Conservation (phyloP, 495 filamentous ascomycete genomes). For the Penicilliopsis zonata region DNA sequence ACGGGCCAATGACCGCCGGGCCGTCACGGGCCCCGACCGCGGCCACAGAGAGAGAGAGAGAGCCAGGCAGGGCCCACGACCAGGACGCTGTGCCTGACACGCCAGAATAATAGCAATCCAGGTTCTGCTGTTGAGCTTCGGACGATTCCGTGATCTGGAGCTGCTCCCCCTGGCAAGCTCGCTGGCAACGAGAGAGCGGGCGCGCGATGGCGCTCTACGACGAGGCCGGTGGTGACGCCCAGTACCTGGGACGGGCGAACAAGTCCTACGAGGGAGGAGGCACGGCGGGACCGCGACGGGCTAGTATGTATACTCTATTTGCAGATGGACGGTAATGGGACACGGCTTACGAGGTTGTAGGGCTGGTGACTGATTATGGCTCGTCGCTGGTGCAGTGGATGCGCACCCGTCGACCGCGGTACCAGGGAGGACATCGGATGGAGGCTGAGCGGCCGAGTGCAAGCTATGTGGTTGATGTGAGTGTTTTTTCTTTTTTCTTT, state of each 20-base stretch:
- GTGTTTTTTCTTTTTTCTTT: conserved; percentile 14
- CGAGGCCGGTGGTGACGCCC: conserved; percentile 25
- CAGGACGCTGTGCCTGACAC: too few species aligned
- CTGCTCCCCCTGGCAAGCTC: conserved; percentile 1
- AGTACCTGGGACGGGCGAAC: conserved; percentile 17
- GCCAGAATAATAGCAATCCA: too few species aligned
- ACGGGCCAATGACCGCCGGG: too few species aligned
- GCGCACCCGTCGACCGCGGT: conserved; percentile 68
- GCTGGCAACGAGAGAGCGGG: background rate
- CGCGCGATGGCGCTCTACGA: conserved; percentile 32
- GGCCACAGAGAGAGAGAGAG: too few species aligned
- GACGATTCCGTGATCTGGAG: background rate
- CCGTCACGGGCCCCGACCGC: too few species aligned
- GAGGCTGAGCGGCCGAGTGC: conserved; percentile 75
- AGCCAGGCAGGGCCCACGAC: too few species aligned
- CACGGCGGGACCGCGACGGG: conserved; percentile 27
- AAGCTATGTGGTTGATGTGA: conserved; percentile 81
- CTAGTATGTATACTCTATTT: conserved; percentile 21
- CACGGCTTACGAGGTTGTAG: conserved; percentile 13
- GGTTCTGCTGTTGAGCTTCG: too few species aligned
- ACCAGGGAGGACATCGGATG: conserved; percentile 50
- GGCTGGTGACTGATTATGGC: conserved; percentile 88
- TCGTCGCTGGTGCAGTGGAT: conserved; percentile 89
- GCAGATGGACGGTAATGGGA: background rate
- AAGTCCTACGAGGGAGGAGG: conserved; percentile 27